Conservation (phyloP, 75 land plant species). For the Azolla pinnata region DNA sequence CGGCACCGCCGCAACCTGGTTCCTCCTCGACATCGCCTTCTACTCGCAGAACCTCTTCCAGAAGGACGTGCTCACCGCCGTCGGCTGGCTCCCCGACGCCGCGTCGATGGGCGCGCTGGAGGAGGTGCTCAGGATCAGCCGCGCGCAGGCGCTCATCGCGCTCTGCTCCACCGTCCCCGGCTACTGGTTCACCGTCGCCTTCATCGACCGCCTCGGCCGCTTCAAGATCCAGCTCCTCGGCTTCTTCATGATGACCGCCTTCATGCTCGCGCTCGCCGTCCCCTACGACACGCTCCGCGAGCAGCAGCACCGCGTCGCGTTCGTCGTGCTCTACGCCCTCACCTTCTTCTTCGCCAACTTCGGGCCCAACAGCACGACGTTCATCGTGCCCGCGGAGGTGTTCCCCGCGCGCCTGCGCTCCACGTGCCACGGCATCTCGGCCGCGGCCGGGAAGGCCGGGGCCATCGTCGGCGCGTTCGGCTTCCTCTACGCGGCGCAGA, state of each 20-base stretch:
- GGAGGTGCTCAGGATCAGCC: conserved; percentile 15
- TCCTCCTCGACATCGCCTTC: conserved; percentile 22
- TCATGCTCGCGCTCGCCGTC: conserved; percentile 28
- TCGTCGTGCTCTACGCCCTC: conserved; percentile 48
- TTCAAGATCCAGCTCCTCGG: no score
- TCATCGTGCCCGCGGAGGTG: conserved; percentile 18
- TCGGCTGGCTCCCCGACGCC: conserved; percentile 11
- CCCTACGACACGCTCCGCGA: conserved; percentile 24
- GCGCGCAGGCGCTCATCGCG: conserved; percentile 30
- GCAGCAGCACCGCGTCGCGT: conserved; percentile 24
- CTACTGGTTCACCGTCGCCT: conserved; percentile 43
- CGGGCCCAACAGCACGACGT: conserved; percentile 38
- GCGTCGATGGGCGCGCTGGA: conserved; percentile 23
- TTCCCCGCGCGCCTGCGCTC: conserved; percentile 59
- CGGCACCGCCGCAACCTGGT: conserved; percentile 29
- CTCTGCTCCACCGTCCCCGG: conserved; percentile 45
- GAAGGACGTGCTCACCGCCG: conserved; percentile 41
- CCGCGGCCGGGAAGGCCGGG: conserved; percentile 8
- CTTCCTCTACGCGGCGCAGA: conserved; percentile 23
- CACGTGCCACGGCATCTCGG: conserved; percentile 55
- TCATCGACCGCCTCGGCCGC: conserved; percentile 36
- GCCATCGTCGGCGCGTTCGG: conserved; percentile 10
- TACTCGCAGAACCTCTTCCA: conserved; percentile 34
- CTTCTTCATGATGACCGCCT: conserved; percentile 28
- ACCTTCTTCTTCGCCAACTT: conserved; percentile 47